Evolutionary conservation across 2,329 filamentous ascomycete species (phyloP), one percentile per base, ranked within the genome.

Genomic region (Orbilia javanica): DNA sequence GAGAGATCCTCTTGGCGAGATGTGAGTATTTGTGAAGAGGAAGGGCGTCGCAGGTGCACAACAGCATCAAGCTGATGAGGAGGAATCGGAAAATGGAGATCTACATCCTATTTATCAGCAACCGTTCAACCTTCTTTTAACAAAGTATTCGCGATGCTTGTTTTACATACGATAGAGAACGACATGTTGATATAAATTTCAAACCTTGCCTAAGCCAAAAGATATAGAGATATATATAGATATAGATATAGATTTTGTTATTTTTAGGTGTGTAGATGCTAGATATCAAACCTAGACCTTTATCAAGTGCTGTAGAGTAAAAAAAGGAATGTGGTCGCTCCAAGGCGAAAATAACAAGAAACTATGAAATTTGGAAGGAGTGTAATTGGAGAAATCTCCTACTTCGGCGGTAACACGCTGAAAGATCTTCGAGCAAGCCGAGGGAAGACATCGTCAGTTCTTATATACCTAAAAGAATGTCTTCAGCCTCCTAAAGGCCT

Each of bases 241-340:
- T 34, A 5, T 10, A 34, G 31, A 5, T n/a, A n/a, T n/a, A n/a
- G n/a, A n/a, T n/a, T n/a, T n/a, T n/a, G n/a, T n/a, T n/a, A n/a
- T n/a, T n/a, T n/a, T n/a, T n/a, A n/a, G n/a, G n/a, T n/a, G n/a
- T 39, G 15, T 34, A 36, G 8, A 39, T 22, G 18, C 53, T 60
- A 60, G 55, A 60, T 57, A 42, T 73, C 63, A 75, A 64, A 63
- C 34, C 31, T 55, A 63, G 50, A 48, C 27, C 20, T 55, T 13
- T 62, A 74, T 63, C 22, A 50, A 76, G 5, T 70, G 39, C 13
- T 65, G 39, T 29, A 66, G 34, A 52, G n/a, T n/a, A 60, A 48
- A 60, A 46, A 67, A 77, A 77, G 44, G 73, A 77, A 48, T 71
- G 73, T 77, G 73, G 73, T 71, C 66, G 73, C 73, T 62, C 34